Evolutionary conservation across 306 rosid species (phyloP).

Genomic region (Ziziphus jujuba): DNA sequence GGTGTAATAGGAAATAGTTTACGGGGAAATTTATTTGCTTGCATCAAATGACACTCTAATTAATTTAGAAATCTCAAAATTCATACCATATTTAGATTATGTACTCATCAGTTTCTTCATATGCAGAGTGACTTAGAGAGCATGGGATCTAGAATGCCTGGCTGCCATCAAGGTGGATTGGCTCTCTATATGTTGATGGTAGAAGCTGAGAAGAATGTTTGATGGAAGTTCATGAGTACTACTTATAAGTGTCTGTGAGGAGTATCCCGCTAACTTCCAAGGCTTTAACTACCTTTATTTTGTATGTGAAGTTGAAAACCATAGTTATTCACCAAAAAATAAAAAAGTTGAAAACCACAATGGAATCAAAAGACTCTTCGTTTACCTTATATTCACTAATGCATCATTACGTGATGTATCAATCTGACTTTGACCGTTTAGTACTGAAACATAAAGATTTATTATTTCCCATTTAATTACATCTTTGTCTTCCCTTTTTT

Average conservation of each 20-base stretch:
- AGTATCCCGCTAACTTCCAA: slow-evolving; percentile 4
- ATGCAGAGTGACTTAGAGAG: slow-evolving; percentile 64
- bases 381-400: neutral
- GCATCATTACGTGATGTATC: neutral
- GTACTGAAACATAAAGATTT: neutral
- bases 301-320: neutral
- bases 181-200: slow-evolving; percentile 76
- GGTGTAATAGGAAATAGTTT: neutral
- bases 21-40: neutral
- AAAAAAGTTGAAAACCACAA: neutral
- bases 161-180: slow-evolving; percentile 93
- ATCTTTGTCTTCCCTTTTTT: neutral
- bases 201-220: slow-evolving; percentile 45
- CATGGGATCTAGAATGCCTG: slow-evolving; percentile 85
- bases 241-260: slow-evolving; percentile 12
- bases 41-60: neutral
- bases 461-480: neutral
- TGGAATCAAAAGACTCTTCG: neutral
- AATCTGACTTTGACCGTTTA: neutral
- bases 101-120: slow-evolving; percentile 32
- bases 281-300: slow-evolving; percentile 14
- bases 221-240: slow-evolving; percentile 26
- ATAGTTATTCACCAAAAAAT: too few relatives aligned
- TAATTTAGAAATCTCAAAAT: slow-evolving; percentile 3
- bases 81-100: slow-evolving; percentile 1